Evolutionary conservation across 345 rosid species (phyloP).

Genomic region (Populus nigra): DNA sequence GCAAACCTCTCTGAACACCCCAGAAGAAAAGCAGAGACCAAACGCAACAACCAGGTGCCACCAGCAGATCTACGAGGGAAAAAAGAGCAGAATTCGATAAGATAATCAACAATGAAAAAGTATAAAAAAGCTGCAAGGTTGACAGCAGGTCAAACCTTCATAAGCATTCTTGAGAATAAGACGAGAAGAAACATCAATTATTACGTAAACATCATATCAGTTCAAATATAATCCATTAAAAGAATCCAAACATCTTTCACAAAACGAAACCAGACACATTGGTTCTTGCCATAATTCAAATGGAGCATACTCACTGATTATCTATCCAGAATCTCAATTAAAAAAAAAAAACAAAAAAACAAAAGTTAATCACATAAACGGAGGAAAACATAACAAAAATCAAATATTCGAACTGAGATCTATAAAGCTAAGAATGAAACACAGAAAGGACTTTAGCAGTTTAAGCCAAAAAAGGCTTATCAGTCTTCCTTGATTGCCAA

Average conservation of each 20-base stretch:
- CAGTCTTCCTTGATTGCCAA: neutral
- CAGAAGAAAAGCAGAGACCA: neutral
- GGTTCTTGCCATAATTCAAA: neutral
- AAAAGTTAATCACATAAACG: neutral
- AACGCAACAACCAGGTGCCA: neutral
- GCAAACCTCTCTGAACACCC: neutral
- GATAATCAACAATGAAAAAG: neutral
- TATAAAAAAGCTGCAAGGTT: neutral
- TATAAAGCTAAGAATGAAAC: neutral
- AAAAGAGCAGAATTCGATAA: neutral
- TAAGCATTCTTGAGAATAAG: neutral
- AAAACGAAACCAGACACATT: neutral
- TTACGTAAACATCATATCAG: neutral
- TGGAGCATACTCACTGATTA: neutral
- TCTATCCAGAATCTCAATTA: neutral
- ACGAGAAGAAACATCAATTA: neutral
- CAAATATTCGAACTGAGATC: neutral
- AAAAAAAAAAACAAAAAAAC: neutral
- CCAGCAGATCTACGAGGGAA: neutral
- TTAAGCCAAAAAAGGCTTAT: neutral
- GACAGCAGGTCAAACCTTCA: neutral
- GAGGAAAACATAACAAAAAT: neutral
- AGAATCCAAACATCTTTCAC: neutral
- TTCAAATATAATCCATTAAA: neutral
- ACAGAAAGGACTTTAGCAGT: neutral